Conservation (phyloP, 176 grass and related monocot species). For the Aegilops speltoides region DNA sequence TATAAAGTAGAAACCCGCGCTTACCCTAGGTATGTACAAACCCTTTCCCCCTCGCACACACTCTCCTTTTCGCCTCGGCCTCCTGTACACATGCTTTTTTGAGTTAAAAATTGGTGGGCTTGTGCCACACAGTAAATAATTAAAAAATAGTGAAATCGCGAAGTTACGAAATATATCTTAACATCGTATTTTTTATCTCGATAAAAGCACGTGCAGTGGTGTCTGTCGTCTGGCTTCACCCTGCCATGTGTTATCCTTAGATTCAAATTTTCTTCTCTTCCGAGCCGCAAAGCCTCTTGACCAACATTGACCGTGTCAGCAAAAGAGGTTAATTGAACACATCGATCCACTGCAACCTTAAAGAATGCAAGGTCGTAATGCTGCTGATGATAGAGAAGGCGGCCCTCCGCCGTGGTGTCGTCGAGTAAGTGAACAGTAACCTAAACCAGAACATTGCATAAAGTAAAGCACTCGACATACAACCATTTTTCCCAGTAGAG, state of each 20-base stretch:
- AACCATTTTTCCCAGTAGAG: too few species aligned
- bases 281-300: not conserved
- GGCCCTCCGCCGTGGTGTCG: not conserved
- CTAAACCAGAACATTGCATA: not conserved
- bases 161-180: too few species aligned
- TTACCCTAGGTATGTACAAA: too few species aligned
- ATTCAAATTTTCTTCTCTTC: not conserved
- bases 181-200: not conserved
- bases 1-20: not conserved
- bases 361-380: slow-evolving; percentile 11
- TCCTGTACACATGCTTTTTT: too few species aligned
- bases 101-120: too few species aligned
- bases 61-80: too few species aligned
- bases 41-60: too few species aligned
- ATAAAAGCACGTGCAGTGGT: not conserved
- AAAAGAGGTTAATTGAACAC: not conserved
- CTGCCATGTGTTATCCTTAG: not conserved
- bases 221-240: not conserved
- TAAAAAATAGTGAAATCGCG: too few species aligned
- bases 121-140: too few species aligned
- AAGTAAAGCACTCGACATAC: too few species aligned
- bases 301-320: not conserved
- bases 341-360: not conserved
- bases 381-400: not conserved
- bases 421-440: not conserved